Conservation (phyloP, 306 rosid genomes). For the Lathyrus sativus region DNA sequence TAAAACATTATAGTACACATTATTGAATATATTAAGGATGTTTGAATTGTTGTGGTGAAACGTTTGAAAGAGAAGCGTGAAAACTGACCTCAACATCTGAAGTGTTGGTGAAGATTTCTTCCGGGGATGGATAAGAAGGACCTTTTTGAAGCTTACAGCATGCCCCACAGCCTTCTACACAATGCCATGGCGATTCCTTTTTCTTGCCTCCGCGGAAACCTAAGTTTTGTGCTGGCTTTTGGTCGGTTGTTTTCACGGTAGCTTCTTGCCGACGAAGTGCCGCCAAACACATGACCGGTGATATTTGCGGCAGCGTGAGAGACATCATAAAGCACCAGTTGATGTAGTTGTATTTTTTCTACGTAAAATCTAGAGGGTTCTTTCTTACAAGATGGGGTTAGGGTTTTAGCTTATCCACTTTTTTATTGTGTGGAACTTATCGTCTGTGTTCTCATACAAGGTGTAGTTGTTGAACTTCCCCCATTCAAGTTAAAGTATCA, state of each 20-base stretch:
- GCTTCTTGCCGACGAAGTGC: constrained; percentile 37
- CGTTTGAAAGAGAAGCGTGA: neutral
- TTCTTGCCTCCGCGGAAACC: constrained; percentile 42
- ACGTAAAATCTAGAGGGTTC: too few species aligned
- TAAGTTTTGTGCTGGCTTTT: constrained; percentile 37
- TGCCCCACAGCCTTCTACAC: constrained; percentile 90
- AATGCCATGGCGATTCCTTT: constrained; percentile 64
- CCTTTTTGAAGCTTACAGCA: constrained; percentile 86
- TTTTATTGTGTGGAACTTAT: too few species aligned
- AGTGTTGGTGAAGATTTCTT: constrained; percentile 69
- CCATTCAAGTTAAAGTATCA: too few species aligned
- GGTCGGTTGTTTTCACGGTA: constrained; percentile 25
- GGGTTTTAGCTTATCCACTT: too few species aligned
- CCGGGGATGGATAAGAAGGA: constrained; percentile 74
- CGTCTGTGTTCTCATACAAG: too few species aligned
- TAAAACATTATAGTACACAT: too few species aligned
- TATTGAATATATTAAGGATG: too few species aligned
- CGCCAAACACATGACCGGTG: constrained; percentile 32
- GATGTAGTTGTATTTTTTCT: too few species aligned
- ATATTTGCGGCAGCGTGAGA: constrained; percentile 18
- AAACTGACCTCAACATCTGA: constrained; percentile 57
- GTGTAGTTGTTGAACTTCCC: too few species aligned
- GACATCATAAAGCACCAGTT: constrained; percentile 15
- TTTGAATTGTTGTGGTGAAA: too few species aligned
- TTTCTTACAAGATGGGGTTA: too few species aligned